A percentile compares a stretch with the other conserved stretches of the same genome.
Conservation (phyloP, 2,329 filamentous ascomycete genomes). For the Passalora sequoiae region DNA sequence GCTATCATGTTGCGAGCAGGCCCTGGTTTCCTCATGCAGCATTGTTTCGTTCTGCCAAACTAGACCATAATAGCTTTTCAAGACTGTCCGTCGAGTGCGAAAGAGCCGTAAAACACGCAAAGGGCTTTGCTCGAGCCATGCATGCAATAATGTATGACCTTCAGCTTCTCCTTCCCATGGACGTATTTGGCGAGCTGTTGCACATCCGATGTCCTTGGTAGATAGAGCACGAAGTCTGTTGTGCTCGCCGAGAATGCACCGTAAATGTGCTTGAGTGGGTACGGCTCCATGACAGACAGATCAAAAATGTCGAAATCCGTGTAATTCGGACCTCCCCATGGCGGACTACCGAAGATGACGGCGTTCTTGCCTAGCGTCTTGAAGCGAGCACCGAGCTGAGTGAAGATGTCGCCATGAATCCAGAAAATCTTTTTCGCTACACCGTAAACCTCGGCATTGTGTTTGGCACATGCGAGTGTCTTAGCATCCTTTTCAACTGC, state of each 20-base stretch:
- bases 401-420: conserved; percentile 82
- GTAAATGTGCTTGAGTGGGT: conserved; percentile 62
- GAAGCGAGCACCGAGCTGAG: conserved; percentile 55
- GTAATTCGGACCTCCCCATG: conserved; percentile 70
- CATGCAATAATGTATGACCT: conserved; percentile 87
- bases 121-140: conserved; percentile 77
- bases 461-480: conserved; percentile 81
- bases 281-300: conserved; percentile 80
- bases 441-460: conserved; percentile 83
- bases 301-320: conserved; percentile 69
- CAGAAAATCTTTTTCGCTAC: conserved; percentile 75
- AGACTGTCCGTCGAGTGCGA: conserved; percentile 23
- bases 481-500: conserved; percentile 79
- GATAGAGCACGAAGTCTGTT: conserved; percentile 63
- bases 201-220: conserved; percentile 80
- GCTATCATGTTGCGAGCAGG: too few relatives aligned
- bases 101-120: conserved; percentile 55
- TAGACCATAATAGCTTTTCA: neutral
- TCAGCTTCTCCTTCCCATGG: conserved; percentile 52
- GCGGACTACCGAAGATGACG: conserved; percentile 66
- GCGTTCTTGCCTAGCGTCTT: conserved; percentile 46
- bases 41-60: neutral
- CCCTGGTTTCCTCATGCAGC: too few relatives aligned
- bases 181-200: conserved; percentile 61
- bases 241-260: conserved; percentile 52